Evolutionary conservation across 169 alveolate genomes (phyloP).

Genomic region (Perkinsus chesapeaki): DNA sequence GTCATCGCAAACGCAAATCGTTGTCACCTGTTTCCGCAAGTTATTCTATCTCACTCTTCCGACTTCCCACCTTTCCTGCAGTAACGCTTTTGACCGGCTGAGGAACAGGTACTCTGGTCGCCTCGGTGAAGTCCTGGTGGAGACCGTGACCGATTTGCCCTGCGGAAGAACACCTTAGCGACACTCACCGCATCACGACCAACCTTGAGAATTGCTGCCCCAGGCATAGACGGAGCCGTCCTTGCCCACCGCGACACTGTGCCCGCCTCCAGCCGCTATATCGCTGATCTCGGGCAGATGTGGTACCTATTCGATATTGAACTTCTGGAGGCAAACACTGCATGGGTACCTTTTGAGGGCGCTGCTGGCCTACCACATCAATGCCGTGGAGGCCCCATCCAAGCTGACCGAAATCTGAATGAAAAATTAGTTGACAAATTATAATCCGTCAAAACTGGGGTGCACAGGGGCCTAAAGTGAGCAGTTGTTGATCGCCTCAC

Average conservation of each 20-base stretch:
- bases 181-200: background rate
- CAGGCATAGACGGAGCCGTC: background rate
- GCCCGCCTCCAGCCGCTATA: constrained; percentile 5
- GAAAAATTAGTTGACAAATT: too few species aligned
- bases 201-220: background rate
- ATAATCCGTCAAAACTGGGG: too few species aligned
- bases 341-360: background rate
- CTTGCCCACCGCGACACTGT: background rate
- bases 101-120: background rate
- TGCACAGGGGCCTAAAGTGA: too few species aligned
- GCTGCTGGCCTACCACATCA: constrained; percentile 1
- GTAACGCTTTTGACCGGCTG: background rate
- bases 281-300: background rate
- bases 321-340: background rate
- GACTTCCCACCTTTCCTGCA: background rate
- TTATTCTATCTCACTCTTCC: background rate
- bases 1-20: background rate
- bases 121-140: background rate
- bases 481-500: too few species aligned
- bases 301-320: background rate
- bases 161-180: background rate
- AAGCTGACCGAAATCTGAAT: constrained; percentile 35
- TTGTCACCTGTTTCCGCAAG: background rate
- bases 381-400: constrained; percentile 10
- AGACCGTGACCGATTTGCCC: constrained; percentile 12